phyloP scores from a whole-genome alignment of 2,329 filamentous ascomycete species.

The Nemania serpens region DNA sequence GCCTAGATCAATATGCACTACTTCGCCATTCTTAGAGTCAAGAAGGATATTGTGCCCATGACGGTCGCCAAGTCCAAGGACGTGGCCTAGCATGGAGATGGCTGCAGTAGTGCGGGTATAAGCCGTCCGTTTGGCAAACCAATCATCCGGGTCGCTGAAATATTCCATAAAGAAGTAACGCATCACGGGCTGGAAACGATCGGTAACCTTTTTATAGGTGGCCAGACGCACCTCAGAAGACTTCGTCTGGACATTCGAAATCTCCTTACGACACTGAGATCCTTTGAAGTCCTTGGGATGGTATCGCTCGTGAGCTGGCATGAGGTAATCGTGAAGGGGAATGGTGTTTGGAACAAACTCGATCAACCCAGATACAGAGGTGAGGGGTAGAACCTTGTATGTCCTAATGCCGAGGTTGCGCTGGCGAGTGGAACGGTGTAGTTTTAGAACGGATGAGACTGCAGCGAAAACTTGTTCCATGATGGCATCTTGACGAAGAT shows the following conservation, averaged over 20 bases:
- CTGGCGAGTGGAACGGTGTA: conserved; percentile 84
- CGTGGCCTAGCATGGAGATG: conserved; percentile 91
- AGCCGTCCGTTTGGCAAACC: conserved; percentile 86
- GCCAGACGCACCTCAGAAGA: conserved; percentile 72
- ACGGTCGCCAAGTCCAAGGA: conserved; percentile 89
- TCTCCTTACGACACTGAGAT: conserved; percentile 76
- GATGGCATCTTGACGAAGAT: conserved; percentile 93
- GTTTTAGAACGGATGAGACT: conserved; percentile 85
- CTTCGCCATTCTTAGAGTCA: conserved; percentile 86
- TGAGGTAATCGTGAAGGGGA: conserved; percentile 87
- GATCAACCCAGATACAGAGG: conserved; percentile 84
- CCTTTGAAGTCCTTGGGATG: conserved; percentile 82
- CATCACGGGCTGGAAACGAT: conserved; percentile 90
- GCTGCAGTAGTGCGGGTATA: conserved; percentile 94
- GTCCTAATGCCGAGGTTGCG: conserved; percentile 89
- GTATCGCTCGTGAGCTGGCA: conserved; percentile 87
- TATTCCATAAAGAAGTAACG: conserved; percentile 96
- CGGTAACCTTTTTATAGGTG: conserved; percentile 77
- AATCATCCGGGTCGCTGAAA: conserved; percentile 92
- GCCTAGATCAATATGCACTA: conserved; percentile 95
- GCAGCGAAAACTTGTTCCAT: conserved; percentile 99
- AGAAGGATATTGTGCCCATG: conserved; percentile 97
- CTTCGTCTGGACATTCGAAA: conserved; percentile 72
- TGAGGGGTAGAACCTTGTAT: conserved; percentile 94
- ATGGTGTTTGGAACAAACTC: conserved; percentile 96